Evolutionary conservation across 805 yeast species (phyloP), one percentile per base, ranked within the genome.

Genomic region (Candida vaughaniae): DNA sequence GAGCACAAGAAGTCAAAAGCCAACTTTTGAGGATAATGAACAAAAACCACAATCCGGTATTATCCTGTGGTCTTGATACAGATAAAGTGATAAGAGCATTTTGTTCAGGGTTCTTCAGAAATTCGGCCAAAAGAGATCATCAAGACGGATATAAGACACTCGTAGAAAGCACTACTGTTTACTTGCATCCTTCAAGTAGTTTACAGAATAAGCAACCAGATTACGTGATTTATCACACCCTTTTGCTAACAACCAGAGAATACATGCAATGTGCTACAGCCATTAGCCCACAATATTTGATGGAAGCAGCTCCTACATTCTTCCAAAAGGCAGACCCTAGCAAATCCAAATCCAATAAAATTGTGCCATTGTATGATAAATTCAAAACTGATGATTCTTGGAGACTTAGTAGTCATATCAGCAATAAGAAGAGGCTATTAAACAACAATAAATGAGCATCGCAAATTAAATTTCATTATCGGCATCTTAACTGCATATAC

Each of bases 201-300:
- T 57, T 91, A 14, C 78, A 73, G 52, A 73, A 74, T 11, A 64
- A 64, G 39, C 74, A 72, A 25, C 85, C 91, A 9, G 91, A 85
- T 42, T 87, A 86, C 61, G 83, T 89, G 30, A 58, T 91, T 6
- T 90, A 87, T 52, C 89, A 89, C 52, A 85, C 89, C 22, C 69
- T 89, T 36, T 75, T 89, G 20, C 69, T 88, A 46, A 91, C 99
- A 0, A 76, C 85, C 11, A 80, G 81, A 53, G 98, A 91, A 68
- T 93, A 85, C 53, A 88, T 91, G 96, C 85, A 93, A 38, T 88
- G 88, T 49, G 81, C 84, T 19, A 84, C 90, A 12, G 74, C 75
- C n/a, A 78, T 93, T 23, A 89, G 88, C 35, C 85, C 95, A 0
- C 71, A 70, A 44, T 86, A 96, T 96, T 64, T 91, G 22, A 62